Base-by-base conservation (phyloP, 83 land plant species). In the Picea abies region DNA sequence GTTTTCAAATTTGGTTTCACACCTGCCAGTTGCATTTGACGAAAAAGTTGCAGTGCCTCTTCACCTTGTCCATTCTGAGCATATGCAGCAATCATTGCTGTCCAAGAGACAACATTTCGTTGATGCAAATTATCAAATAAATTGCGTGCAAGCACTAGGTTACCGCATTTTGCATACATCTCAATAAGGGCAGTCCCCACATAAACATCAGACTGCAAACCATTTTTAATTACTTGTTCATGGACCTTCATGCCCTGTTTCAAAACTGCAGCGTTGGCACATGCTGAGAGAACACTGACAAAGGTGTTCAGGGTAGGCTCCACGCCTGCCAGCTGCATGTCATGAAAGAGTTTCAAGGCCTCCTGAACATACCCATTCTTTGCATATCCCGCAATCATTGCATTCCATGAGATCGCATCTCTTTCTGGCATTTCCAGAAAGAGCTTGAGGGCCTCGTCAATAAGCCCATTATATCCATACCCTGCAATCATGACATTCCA, bases 101-200 rank as follows among this genome's bases (percentile, higher is more conserved):
- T 86, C 88, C 88, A 86, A n/a, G 91, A 86, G 39, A 89, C 44
- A 4, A 70, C 49, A 49, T 86, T 85, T 72, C 61, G 81, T 49
- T 49, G 81, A 63, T 4, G 32, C 85, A 90, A 80, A 17, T 10
- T 62, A 44, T 84, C 52, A 64, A 86, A 89, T 14, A 84, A 79
- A 60, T 63, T 75, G 52, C 39, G 47, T 25, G 91, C 78, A 72
- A 80, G 77, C 63, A 39, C 39, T 32, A 89, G 61, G 35, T 16
- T 6, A 20, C 91, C 88, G 79, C 88, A 86, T 77, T 86, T 89
- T n/a, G 86, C 81, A 66, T 88, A 88, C 82, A 85, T 49, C 41
- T 87, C 82, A 6, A 89, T 60, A 11, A 84, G 85, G 25, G 84
- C 78, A 84, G 84, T 89, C 4, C 82, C 82, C 41, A 86, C 49